Evolutionary conservation across 129 eudicot species (phyloP).

Genomic region (Erigeron canadensis): DNA sequence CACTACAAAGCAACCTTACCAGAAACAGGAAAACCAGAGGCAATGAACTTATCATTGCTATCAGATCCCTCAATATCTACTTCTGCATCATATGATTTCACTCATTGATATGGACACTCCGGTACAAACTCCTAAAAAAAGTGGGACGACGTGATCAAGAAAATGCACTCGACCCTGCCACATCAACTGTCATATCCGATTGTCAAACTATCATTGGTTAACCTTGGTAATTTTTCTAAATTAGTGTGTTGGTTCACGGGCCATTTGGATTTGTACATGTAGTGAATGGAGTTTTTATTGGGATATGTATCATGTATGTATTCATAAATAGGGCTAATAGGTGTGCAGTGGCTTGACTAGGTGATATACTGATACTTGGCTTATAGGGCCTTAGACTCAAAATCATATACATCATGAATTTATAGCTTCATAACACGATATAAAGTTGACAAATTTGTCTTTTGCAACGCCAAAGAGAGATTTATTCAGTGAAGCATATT

Average conservation of each 20-base stretch:
- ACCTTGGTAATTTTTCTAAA: not conserved
- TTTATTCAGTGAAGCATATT: too few relatives aligned
- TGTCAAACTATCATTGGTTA: slow-evolving; percentile 7
- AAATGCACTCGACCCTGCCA: not conserved
- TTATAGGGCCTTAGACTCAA: slow-evolving; percentile 4
- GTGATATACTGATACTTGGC: not conserved
- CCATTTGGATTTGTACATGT: slow-evolving; percentile 44
- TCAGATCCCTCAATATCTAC: slow-evolving; percentile 42
- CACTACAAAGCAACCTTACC: slow-evolving; percentile 34
- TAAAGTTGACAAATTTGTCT: not conserved
- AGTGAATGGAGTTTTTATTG: slow-evolving; percentile 25
- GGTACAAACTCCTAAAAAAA: slow-evolving; percentile 49
- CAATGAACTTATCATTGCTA: slow-evolving; percentile 65
- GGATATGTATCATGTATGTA: slow-evolving; percentile 24
- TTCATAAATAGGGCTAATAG: not conserved
- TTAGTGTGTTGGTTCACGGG: slow-evolving; percentile 17
- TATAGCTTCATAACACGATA: slow-evolving; percentile 12
- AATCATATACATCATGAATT: not conserved
- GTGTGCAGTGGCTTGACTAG: not conserved
- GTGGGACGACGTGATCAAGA: slow-evolving; percentile 42
- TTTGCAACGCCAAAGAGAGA: not conserved
- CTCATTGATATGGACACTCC: slow-evolving; percentile 80
- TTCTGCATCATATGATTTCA: slow-evolving; percentile 55
- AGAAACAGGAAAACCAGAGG: slow-evolving; percentile 51
- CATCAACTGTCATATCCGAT: too few relatives aligned